phyloP scores from a whole-genome alignment of 2,329 filamentous ascomycete species.

The Epicoccum sorghinum region DNA sequence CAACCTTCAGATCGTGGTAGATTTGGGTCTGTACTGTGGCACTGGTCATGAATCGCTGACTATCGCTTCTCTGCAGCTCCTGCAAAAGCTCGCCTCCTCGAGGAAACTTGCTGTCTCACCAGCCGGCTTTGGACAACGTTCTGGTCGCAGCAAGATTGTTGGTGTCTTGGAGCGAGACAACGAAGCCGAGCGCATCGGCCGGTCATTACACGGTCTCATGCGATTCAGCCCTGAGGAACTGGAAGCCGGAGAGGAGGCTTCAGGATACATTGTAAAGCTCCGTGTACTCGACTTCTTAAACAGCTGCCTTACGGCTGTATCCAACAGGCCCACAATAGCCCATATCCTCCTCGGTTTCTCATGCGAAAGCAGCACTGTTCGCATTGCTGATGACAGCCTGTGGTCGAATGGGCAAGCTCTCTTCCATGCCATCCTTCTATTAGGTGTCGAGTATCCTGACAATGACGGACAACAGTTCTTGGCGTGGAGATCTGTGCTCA shows the following conservation, averaged over 20 bases:
- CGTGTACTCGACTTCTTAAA: conserved; percentile 86
- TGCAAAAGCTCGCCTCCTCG: conserved; percentile 87
- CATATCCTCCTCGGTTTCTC: conserved; percentile 89
- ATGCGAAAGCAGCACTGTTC: conserved; percentile 73
- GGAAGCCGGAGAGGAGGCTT: conserved; percentile 70
- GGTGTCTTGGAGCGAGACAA: conserved; percentile 84
- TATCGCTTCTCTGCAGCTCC: conserved; percentile 77
- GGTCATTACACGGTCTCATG: conserved; percentile 73
- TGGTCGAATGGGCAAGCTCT: conserved; percentile 77
- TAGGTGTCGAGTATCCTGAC: conserved; percentile 73
- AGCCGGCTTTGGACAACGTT: conserved; percentile 65
- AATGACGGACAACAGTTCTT: conserved; percentile 54
- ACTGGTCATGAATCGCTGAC: conserved; percentile 82
- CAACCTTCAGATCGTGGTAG: conserved; percentile 77
- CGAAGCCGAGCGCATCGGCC: conserved; percentile 79
- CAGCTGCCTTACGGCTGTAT: conserved; percentile 75
- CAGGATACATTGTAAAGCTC: conserved; percentile 80
- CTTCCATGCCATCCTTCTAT: conserved; percentile 78
- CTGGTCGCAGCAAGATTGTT: conserved; percentile 81
- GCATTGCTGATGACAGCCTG: conserved; percentile 69
- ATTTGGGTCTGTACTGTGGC: conserved; percentile 85
- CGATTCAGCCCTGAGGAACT: conserved; percentile 70
- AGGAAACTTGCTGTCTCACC: conserved; percentile 77
- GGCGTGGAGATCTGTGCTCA: conserved; percentile 52
- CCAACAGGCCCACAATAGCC: conserved; percentile 82